A percentile compares a stretch with the other conserved stretches of the same genome.
These are phyloP conservation scores for Daldinia eschscholtzii DNA, from an alignment of 2,329 filamentous ascomycete species.

Conservation along the genomic window DNA sequence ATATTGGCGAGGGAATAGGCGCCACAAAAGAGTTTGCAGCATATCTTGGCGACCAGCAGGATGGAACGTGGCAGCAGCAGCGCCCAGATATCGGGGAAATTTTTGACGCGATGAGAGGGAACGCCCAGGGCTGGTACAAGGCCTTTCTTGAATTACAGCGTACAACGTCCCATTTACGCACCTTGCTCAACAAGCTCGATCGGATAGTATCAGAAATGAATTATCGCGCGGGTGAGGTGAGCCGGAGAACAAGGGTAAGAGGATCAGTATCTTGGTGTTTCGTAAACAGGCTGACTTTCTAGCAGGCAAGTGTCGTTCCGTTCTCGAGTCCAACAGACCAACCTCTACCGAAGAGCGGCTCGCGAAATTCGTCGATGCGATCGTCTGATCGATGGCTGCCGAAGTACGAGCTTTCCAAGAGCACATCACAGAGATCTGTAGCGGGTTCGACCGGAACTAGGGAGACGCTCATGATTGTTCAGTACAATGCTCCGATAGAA, in stretches of 20 bases:
- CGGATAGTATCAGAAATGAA: slow-evolving; percentile 88
- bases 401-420: slow-evolving; percentile 43
- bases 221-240: slow-evolving; percentile 84
- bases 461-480: slow-evolving; percentile 50
- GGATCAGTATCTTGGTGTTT: slow-evolving; percentile 33
- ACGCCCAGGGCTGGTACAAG: slow-evolving; percentile 89
- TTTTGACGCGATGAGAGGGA: slow-evolving; percentile 90
- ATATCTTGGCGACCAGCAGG: slow-evolving; percentile 77
- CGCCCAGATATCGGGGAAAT: slow-evolving; percentile 76
- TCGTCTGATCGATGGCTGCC: slow-evolving; percentile 44
- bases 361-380: slow-evolving; percentile 40
- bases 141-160: slow-evolving; percentile 82
- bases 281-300: slow-evolving; percentile 29
- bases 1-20: slow-evolving; percentile 81
- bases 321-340: slow-evolving; percentile 48
- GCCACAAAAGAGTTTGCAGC: slow-evolving; percentile 81
- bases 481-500: slow-evolving; percentile 46
- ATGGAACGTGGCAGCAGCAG: slow-evolving; percentile 71
- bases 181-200: slow-evolving; percentile 77
- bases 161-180: slow-evolving; percentile 77
- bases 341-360: slow-evolving; percentile 36
- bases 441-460: slow-evolving; percentile 46
- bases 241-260: slow-evolving; percentile 78
- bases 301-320: slow-evolving; percentile 50
- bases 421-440: slow-evolving; percentile 42